A percentile compares a stretch with the other conserved stretches of the same genome.
These are phyloP conservation scores for Mastigamoeba balamuthi DNA, from an alignment of 78 protist species.

Conservation along the genomic window DNA sequence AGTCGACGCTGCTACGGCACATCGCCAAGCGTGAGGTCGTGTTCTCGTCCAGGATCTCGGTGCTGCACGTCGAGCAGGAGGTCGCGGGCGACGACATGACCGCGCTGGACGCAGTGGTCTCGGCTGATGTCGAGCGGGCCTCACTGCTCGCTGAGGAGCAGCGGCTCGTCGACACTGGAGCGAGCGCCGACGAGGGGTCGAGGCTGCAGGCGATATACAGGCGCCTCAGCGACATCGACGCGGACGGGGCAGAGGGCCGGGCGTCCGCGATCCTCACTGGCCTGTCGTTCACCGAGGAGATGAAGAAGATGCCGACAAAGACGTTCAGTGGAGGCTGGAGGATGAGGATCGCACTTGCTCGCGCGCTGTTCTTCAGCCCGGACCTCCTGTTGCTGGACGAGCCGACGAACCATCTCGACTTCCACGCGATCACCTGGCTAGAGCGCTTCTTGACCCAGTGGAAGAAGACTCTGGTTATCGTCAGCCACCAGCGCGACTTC, in stretches of 20 bases:
- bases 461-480: constrained; percentile 50
- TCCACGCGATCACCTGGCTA: constrained; percentile 79
- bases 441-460: constrained; percentile 33
- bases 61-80: constrained; percentile 86
- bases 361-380: constrained; percentile 87
- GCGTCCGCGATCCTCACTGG: constrained; percentile 67
- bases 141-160: constrained; percentile 56
- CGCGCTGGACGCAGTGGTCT: constrained; percentile 65
- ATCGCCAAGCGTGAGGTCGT: constrained; percentile 54
- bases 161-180: no score
- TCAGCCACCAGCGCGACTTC: constrained; percentile 84
- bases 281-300: constrained; percentile 70
- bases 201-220: no score
- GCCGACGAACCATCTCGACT: constrained; percentile 91
- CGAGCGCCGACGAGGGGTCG: no score
- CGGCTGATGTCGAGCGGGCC: constrained; percentile 68
- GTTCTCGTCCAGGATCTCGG: constrained; percentile 41
- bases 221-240: constrained; percentile 66
- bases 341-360: constrained; percentile 80
- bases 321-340: constrained; percentile 86
- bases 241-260: constrained; percentile 53
- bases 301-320: constrained; percentile 44
- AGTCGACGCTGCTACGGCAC: constrained; percentile 76
- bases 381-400: constrained; percentile 89
- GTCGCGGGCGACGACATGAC: constrained; percentile 53